Evolutionary conservation across 169 alveolate genomes (phyloP).

Genomic region (Plasmodium yoelii): DNA sequence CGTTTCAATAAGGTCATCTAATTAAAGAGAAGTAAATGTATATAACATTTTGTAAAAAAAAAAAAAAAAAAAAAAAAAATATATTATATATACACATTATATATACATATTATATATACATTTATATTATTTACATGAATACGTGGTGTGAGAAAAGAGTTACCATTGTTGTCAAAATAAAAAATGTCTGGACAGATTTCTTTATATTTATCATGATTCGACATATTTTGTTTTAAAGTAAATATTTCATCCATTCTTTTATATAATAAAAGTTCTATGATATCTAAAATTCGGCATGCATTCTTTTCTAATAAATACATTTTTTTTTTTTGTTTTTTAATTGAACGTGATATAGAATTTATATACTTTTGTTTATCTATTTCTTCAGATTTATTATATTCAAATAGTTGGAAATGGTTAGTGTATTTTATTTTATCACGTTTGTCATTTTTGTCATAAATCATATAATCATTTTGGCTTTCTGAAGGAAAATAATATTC

Average conservation of each 20-base stretch:
- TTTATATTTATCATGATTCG: constrained; percentile 20
- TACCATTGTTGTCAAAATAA: constrained; percentile 50
- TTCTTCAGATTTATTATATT: not conserved
- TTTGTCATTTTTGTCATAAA: too few species aligned
- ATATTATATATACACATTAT: too few species aligned
- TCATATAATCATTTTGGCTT: not conserved
- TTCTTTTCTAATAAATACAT: constrained; percentile 14
- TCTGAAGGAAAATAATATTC: not conserved
- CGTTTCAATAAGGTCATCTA: constrained; percentile 49
- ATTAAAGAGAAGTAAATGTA: not conserved
- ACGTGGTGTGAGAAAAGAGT: not conserved
- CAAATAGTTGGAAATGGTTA: too few species aligned
- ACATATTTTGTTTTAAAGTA: constrained; percentile 21
- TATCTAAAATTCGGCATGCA: constrained; percentile 13
- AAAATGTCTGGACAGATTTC: constrained; percentile 38
- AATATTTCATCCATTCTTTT: constrained; percentile 62
- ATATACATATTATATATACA: too few species aligned
- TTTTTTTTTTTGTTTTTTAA: constrained; percentile 32
- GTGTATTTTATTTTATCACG: too few species aligned
- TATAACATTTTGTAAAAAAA: not conserved
- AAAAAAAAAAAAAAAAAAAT: too few species aligned
- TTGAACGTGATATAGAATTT: constrained; percentile 20
- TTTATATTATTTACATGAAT: not conserved
- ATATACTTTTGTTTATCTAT: constrained; percentile 3
- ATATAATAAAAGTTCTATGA: constrained; percentile 52